Evolutionary conservation across 2,329 filamentous ascomycete genomes (phyloP), one percentile per base, ranked within the genome.

Genomic region (Aquanectria penicillioides): DNA sequence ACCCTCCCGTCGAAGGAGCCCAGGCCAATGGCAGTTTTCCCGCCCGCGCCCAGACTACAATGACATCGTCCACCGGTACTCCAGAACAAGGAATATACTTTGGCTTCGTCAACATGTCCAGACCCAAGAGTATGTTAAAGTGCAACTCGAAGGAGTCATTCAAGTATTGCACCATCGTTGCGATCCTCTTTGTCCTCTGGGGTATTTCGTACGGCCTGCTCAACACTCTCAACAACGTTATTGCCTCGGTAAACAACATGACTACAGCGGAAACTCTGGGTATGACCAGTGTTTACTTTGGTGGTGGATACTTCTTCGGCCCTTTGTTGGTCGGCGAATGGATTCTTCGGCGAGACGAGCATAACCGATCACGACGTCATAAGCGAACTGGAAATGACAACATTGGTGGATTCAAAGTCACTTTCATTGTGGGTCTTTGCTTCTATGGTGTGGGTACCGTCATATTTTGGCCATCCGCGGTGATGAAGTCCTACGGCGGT

Each of bases 151-250:
- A 76, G 10, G 89, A 93, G 62, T 91, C 89, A 0, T 78, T 91
- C 64, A 90, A 88, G 63, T 92, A 92, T 63, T 89, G 91, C 69
- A 82, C 85, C 13, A 81, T 92, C 62, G 92, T 96, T 18, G 92
- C 91, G 1, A 84, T 94, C 6, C 80, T 97, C 0, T 97, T 97
- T 76, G 88, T 97, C 63, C 79, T 97, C 3, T 97, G 93, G 93
- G 94, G 94, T 0, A 90, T 97, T 57, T 93, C 93, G 0, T 97
- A 97, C 67, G 94, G 94, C 1, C 83, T 97, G 2, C 80, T 97
- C 6, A 93, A 95, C 69, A 90, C 89, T 0, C 83, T 97, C 23
- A 97, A 97, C 72, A 83, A 83, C 17, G 86, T 87, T 20, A 88
- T 93, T 49, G 86, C 89, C 29, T 71, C 75, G 11, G 83, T 92